A percentile compares a stretch with the other conserved stretches of the same genome.
phyloP scores from a whole-genome alignment of 1,284 basidiomycete species.

The Apiotrichum brassicae region DNA sequence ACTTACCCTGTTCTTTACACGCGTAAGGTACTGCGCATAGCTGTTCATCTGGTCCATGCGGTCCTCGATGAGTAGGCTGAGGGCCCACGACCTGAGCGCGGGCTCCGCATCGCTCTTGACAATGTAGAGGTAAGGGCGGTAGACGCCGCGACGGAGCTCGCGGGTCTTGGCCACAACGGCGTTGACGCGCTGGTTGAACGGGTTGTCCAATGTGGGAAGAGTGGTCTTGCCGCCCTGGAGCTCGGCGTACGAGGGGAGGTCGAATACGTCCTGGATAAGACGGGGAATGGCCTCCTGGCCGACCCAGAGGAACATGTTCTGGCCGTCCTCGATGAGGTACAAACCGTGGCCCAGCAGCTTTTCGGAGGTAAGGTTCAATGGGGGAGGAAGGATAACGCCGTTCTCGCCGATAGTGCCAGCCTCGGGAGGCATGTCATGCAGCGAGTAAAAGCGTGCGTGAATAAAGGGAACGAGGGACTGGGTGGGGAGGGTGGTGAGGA shows the following conservation, averaged over 20 bases:
- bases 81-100: conserved; percentile 84
- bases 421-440: conserved; percentile 77
- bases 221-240: conserved; percentile 90
- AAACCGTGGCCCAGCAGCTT: conserved; percentile 90
- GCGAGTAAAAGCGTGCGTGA: conserved; percentile 87
- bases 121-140: conserved; percentile 90
- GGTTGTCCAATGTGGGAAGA: conserved; percentile 79
- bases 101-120: conserved; percentile 99
- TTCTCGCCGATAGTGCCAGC: conserved; percentile 43
- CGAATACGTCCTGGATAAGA: conserved; percentile 89
- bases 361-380: conserved; percentile 89
- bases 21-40: conserved; percentile 85
- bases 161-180: conserved; percentile 88
- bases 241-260: conserved; percentile 77
- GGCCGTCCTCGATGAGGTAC: conserved; percentile 94
- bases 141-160: conserved; percentile 71
- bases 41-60: conserved; percentile 89
- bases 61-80: conserved; percentile 92
- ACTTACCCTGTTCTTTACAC: conserved; percentile 65
- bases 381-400: conserved; percentile 44
- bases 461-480: conserved; percentile 90
- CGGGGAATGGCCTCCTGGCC: conserved; percentile 95
- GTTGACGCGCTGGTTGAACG: conserved; percentile 87
- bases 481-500: conserved; percentile 84
- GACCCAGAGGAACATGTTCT: conserved; percentile 96